Base-by-base conservation (phyloP, 2,329 filamentous ascomycete species). In the Alternaria panax region DNA sequence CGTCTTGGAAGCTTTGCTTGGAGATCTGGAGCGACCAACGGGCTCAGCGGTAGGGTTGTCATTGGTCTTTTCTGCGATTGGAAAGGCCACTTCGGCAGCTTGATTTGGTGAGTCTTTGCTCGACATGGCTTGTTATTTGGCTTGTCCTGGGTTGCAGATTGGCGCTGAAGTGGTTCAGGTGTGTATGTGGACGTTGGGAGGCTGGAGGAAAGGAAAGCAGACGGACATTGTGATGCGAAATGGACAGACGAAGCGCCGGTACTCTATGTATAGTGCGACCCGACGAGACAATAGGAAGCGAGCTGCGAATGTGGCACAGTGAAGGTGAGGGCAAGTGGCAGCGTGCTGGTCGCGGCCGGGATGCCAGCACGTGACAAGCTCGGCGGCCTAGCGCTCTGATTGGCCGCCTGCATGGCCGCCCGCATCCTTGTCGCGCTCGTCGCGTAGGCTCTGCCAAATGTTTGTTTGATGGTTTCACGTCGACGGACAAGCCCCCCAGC, bases 381-480 rank as follows among this genome's bases (percentile, higher is more conserved):
- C 48, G 55, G 57, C 47, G 53, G 54, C 20, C 14, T 38, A 7
- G 22, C 3, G 50, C 53, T 48, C 50, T 71, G 69, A 71, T 71
- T 70, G 68, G 69, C 50, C 52, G 47, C 20, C 16, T 7, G 18
- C 42, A 45, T 4, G 20, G 54, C 64, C 60, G 64, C 60, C 57
- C 56, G 65, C 65, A 65, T 56, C 58, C 68, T 59, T 63, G 66
- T 65, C 66, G 67, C 59, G 61, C 57, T 54, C 56, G 66, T 69
- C 71, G 69, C 70, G 68, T 66, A 63, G 51, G 50, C 43, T 50
- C 51, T 50, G 46, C 46, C 52, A 64, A 58, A 70, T 69, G 67
- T 68, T 75, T 73, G 68, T 73, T 73, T 69, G 65, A 64, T 41
- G 46, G 56, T 45, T 45, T 53, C 58, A 59, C 52, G 60, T 55